Evolutionary conservation across 345 rosid species (phyloP), one percentile per base, ranked within the genome.

Genomic region (Barbarea vulgaris): DNA sequence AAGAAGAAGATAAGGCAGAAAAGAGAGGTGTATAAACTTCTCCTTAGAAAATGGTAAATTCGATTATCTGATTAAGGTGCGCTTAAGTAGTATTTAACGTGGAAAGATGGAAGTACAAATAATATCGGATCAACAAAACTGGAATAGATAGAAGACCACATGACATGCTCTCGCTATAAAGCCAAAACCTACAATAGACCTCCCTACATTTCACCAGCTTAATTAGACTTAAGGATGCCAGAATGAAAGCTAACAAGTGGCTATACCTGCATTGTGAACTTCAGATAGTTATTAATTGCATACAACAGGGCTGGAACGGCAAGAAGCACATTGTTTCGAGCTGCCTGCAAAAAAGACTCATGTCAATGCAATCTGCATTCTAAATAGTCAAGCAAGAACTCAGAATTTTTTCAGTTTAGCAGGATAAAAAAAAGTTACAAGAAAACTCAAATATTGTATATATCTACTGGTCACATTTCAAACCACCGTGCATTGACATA

Each of bases 261-360:
- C 2, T 59, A 53, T 84, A 91, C 98, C 98, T 94, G 98, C 98
- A 94, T 94, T 59, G 81, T 90, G 83, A 94, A 94, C 85, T 94
- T 94, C 74, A 94, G 81, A 77, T 94, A 94, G 80, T 94, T 94
- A 78, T 91, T 94, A 73, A 94, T 70, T 27, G 97, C 98, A 80
- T 94, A 94, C 17, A 94, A 79, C 80, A 90, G 48, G 22, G 98
- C 97, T 70, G 98, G 98, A 87, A 90, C 92, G 19, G 98, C 98
- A 54, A 94, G 97, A 79, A 94, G 95, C 64, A 81, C 87, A 77
- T 94, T 94, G 83, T 89, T 90, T 67, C 97, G 95, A 50, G 98
- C 97, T 80, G 97, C 97, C 98, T 93, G 89, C 70, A 85, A 84
- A 69, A 77, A 42, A 65, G 21, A 25, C 24, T 24, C 53, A 22